phyloP scores from a whole-genome alignment of 139 green algal species.

The Picochlorum costavermella region DNA sequence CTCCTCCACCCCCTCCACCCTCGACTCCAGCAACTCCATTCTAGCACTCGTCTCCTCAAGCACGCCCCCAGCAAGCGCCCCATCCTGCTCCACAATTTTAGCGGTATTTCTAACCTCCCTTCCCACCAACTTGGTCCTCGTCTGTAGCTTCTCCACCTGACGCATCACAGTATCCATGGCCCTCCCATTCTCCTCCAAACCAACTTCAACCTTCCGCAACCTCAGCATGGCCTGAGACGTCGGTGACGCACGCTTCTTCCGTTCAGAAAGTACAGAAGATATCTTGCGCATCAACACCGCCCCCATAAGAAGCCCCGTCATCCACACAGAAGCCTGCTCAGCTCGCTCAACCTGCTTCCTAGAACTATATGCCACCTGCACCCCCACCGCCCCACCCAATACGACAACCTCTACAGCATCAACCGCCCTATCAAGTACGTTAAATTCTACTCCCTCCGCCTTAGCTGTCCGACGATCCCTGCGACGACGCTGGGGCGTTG shows the following conservation, averaged over 20 bases:
- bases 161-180: slow-evolving; percentile 6
- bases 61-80: slow-evolving; percentile 16
- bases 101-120: slow-evolving; percentile 24
- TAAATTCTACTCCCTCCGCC: too few species aligned
- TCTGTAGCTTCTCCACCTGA: slow-evolving; percentile 34
- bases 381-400: slow-evolving; percentile 6
- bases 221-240: slow-evolving; percentile 11
- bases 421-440: background rate
- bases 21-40: slow-evolving; percentile 19
- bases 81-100: slow-evolving; percentile 21
- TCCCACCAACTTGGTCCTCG: slow-evolving; percentile 12
- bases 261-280: background rate
- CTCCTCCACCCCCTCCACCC: slow-evolving; percentile 21
- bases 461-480: too few species aligned
- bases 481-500: too few species aligned
- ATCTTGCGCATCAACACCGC: background rate
- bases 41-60: slow-evolving; percentile 6
- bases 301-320: background rate
- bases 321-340: background rate
- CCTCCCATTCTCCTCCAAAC: slow-evolving; percentile 18
- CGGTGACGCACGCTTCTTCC: slow-evolving; percentile 1
- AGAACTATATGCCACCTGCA: slow-evolving; percentile 7
- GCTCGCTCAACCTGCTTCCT: background rate
- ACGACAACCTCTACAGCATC: slow-evolving; percentile 6
- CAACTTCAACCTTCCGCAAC: slow-evolving; percentile 10